Evolutionary conservation across 176 grass and related monocot genomes (phyloP), one percentile per base, ranked within the genome.

Genomic region (Elaeis guineensis): DNA sequence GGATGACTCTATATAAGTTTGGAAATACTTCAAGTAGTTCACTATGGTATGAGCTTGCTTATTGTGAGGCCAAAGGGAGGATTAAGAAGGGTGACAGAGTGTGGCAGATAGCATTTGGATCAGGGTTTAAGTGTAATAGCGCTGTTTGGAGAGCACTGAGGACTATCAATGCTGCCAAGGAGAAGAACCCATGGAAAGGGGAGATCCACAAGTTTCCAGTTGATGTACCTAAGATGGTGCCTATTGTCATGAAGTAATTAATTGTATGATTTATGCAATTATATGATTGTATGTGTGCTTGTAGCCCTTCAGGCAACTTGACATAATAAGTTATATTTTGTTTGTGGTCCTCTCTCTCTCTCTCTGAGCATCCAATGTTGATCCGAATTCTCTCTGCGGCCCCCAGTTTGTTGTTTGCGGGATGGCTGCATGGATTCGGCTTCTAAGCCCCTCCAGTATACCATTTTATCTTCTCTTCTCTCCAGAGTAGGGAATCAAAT

Each of bases 11-110:
- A 0, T 70, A 79, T 64, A 24, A 79, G 18, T 88, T 88, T 69
- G 85, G 80, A 9, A 88, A 88, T 51, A 88, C 80, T 0, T 88
- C 85, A 3, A 88, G 80, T 50, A 88, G 85, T 80, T 88, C 80
- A 50, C 50, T 88, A 16, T 88, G 79, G 85, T 88, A 88, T 58
- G 79, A 88, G 63, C 72, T 88, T 16, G 62, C 79, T 1, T 88
- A 88, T 64, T 80, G 85, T 54, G 76, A 88, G 69, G 85, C 85
- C 15, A 88, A 83, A 60, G 79, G 63, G 0, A 6, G 85, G 63
- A 77, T 83, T 72, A 78, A 28, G 55, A 51, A 55, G 50, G 65
- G 75, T 0, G 65, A 84, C 51, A 71, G 75, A 1, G 75, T 83
- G 12, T 82, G 79, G 79, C 79, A 82, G 57, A 72, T 82, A 57